A percentile compares a stretch with the other conserved stretches of the same genome.
Conservation (phyloP, 2,329 filamentous ascomycete species). For the Scleromitrula shiraiana region DNA sequence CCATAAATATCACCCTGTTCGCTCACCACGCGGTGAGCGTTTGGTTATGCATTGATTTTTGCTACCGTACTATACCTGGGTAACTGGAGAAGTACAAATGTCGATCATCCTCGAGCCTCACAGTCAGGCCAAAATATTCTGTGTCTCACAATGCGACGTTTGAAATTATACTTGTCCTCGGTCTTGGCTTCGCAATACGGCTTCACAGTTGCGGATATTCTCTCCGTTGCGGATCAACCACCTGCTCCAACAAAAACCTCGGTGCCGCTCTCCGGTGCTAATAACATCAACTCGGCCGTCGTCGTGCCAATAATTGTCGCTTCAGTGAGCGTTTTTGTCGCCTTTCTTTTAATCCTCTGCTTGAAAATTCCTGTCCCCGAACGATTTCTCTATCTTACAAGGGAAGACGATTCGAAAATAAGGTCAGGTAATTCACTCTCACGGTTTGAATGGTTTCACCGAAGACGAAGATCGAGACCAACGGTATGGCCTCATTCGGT, state of each 20-base stretch:
- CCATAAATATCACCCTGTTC: conserved; percentile 6
- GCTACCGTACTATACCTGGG: not conserved
- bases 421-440: not conserved
- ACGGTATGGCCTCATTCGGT: conserved; percentile 7
- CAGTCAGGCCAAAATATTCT: conserved; percentile 1
- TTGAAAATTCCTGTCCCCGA: conserved; percentile 1
- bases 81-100: not conserved
- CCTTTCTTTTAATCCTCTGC: conserved; percentile 4
- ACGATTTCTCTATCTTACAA: not conserved
- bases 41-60: not conserved
- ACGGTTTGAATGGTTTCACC: conserved; percentile 4
- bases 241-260: not conserved
- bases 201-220: conserved; percentile 1
- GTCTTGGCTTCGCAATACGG: not conserved
- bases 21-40: not conserved
- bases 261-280: not conserved
- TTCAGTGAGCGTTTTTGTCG: conserved; percentile 6
- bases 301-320: conserved; percentile 5
- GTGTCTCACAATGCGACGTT: conserved; percentile 3
- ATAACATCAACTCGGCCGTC: conserved; percentile 2
- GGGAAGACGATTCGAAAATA: not conserved
- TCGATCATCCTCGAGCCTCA: conserved; percentile 4
- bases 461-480: not conserved
- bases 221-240: not conserved
- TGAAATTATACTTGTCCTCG: not conserved